A percentile compares a stretch with the other conserved stretches of the same genome.
Evolutionary conservation across 768 basidiomycete genomes (phyloP).

Genomic region (Mycena indigotica): DNA sequence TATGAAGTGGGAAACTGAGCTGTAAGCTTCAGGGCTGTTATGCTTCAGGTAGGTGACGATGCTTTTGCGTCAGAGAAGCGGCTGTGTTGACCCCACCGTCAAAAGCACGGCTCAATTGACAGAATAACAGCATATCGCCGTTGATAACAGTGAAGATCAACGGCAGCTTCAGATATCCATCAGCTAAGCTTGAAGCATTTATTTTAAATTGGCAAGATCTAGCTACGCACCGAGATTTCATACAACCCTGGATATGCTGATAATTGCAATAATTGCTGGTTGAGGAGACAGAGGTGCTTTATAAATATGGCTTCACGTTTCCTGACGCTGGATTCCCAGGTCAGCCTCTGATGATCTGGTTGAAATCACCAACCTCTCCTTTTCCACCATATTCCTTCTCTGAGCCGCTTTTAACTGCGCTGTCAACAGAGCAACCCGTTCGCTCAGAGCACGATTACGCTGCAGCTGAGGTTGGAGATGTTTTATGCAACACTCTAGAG

Average conservation of each 20-base stretch:
- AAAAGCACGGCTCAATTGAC: slow-evolving; percentile 62
- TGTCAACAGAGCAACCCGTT: slow-evolving; percentile 66
- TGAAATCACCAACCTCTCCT: not conserved
- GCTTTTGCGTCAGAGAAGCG: slow-evolving; percentile 63
- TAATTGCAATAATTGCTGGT: slow-evolving; percentile 44
- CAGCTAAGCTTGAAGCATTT: too few relatives aligned
- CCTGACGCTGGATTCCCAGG: not conserved
- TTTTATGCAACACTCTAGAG: too few relatives aligned
- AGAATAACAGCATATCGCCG: slow-evolving; percentile 71
- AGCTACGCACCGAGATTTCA: not conserved
- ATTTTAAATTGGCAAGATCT: not conserved
- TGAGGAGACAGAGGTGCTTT: not conserved
- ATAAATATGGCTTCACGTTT: not conserved
- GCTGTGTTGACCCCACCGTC: slow-evolving; percentile 67
- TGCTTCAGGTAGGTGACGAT: slow-evolving; percentile 69
- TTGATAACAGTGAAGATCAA: slow-evolving; percentile 77
- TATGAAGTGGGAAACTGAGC: slow-evolving; percentile 75
- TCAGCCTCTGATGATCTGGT: not conserved
- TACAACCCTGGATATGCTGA: not conserved
- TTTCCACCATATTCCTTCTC: slow-evolving; percentile 19
- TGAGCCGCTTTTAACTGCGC: slow-evolving; percentile 72
- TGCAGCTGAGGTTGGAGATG: too few relatives aligned
- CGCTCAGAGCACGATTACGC: slow-evolving; percentile 64
- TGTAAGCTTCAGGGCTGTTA: slow-evolving; percentile 53
- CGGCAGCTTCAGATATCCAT: slow-evolving; percentile 54